Conservation (phyloP, 1,284 basidiomycete genomes). For the Malassezia obtusa region DNA sequence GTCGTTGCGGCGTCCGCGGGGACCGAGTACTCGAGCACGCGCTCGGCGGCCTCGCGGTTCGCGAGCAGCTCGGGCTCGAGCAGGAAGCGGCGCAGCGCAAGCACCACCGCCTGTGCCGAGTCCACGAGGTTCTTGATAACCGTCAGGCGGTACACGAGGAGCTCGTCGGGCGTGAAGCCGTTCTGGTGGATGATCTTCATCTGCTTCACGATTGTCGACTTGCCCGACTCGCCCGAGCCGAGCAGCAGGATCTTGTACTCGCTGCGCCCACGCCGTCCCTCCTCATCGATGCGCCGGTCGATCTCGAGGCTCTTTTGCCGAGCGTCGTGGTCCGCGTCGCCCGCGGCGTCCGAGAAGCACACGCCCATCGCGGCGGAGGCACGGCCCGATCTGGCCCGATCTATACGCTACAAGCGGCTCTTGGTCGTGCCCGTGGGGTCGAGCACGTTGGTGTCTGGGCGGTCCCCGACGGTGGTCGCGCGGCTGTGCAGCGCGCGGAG, state of each 20-base stretch:
- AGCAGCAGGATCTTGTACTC: constrained; percentile 90
- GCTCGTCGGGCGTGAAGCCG: constrained; percentile 73
- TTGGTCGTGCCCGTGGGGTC: not conserved
- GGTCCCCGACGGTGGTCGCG: constrained; percentile 23
- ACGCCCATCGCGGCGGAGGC: constrained; percentile 19
- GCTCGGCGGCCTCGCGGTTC: constrained; percentile 59
- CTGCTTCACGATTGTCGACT: constrained; percentile 93
- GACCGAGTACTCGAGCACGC: constrained; percentile 48
- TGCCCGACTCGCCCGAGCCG: constrained; percentile 76
- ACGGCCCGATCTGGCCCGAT: not conserved
- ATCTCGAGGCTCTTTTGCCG: constrained; percentile 50
- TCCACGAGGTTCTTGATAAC: constrained; percentile 52
- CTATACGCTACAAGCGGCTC: constrained; percentile 1
- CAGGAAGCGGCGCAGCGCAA: constrained; percentile 80
- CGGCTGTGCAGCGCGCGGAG: constrained; percentile 54
- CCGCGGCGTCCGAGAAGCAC: constrained; percentile 51
- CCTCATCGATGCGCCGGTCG: constrained; percentile 55
- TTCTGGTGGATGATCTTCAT: constrained; percentile 99
- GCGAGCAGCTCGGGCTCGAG: constrained; percentile 67
- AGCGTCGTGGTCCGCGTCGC: constrained; percentile 53
- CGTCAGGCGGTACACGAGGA: constrained; percentile 66
- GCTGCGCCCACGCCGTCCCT: constrained; percentile 61
- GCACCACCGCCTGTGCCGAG: constrained; percentile 75
- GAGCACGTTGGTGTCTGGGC: constrained; percentile 18
- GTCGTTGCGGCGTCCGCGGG: constrained; percentile 43